A percentile compares a stretch with the other conserved stretches of the same genome.
phyloP scores from a whole-genome alignment of 129 eudicot species.

The Flaveria robusta region DNA sequence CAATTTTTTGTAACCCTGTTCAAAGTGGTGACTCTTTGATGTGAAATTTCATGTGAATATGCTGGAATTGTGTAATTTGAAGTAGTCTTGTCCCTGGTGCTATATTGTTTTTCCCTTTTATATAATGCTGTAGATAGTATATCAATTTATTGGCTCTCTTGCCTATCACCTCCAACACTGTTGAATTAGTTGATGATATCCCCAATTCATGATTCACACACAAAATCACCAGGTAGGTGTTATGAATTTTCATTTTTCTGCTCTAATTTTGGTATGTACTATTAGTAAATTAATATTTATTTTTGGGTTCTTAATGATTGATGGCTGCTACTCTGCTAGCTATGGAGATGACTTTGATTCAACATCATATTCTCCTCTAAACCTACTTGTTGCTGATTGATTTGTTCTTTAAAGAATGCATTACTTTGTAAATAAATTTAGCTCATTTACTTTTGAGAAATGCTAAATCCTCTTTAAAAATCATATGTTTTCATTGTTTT shows the following conservation, averaged over 20 bases:
- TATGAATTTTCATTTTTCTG: neutral
- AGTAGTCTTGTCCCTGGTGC: constrained; percentile 45
- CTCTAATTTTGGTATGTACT: neutral
- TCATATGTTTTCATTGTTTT: neutral
- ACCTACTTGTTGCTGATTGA: neutral
- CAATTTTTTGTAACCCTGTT: neutral
- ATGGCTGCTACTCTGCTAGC: constrained; percentile 6
- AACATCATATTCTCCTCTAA: constrained; percentile 6
- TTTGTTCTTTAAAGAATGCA: neutral
- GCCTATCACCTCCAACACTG: constrained; percentile 11
- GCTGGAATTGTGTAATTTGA: constrained; percentile 30
- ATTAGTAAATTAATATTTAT: neutral
- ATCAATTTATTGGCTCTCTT: constrained; percentile 2
- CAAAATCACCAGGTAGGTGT: constrained; percentile 22
- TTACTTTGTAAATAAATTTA: neutral
- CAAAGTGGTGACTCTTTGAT: constrained; percentile 45
- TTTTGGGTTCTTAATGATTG: neutral
- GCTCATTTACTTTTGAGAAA: neutral
- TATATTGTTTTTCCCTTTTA: constrained; percentile 18
- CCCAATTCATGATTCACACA: constrained; percentile 13
- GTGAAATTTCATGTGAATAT: constrained; percentile 60
- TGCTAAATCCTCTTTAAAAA: neutral
- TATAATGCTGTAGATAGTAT: constrained; percentile 6
- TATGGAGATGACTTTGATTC: constrained; percentile 10
- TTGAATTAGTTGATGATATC: constrained; percentile 15